These are phyloP conservation scores for Mycena kentingensis DNA, from an alignment of 768 basidiomycete genomes.

Conservation along the genomic window DNA sequence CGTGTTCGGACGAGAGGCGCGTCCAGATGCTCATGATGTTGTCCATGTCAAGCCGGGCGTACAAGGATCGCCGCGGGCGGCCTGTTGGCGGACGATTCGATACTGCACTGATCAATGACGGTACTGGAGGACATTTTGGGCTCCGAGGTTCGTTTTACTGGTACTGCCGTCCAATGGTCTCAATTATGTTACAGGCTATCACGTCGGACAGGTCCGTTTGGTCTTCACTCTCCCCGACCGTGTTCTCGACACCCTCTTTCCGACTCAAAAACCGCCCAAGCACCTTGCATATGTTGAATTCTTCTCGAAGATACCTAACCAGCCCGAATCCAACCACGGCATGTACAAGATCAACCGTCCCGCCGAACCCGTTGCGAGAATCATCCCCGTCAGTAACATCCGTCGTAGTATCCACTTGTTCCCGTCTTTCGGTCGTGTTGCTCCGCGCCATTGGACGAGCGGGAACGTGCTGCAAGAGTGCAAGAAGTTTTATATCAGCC, in stretches of 20 bases:
- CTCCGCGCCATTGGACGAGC: slow-evolving; percentile 27
- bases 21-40: neutral
- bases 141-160: slow-evolving; percentile 15
- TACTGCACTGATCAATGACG: slow-evolving; percentile 31
- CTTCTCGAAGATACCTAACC: slow-evolving; percentile 24
- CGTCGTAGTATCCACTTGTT: slow-evolving; percentile 26
- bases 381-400: slow-evolving; percentile 22
- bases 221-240: slow-evolving; percentile 1
- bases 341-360: slow-evolving; percentile 14
- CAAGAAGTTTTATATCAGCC: slow-evolving; percentile 6
- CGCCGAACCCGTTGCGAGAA: neutral
- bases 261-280: slow-evolving; percentile 3
- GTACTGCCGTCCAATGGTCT: neutral
- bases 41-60: slow-evolving; percentile 30
- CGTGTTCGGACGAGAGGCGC: slow-evolving; percentile 6
- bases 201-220: slow-evolving; percentile 24
- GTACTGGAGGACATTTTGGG: slow-evolving; percentile 9
- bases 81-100: slow-evolving; percentile 36
- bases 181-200: slow-evolving; percentile 23
- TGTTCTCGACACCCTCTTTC: neutral
- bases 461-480: slow-evolving; percentile 17
- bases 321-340: slow-evolving; percentile 4
- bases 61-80: slow-evolving; percentile 14
- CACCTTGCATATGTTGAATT: slow-evolving; percentile 35
- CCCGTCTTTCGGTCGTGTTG: slow-evolving; percentile 23